Conservation (phyloP, 2,329 filamentous ascomycete species). For the Helotiales sp. region DNA sequence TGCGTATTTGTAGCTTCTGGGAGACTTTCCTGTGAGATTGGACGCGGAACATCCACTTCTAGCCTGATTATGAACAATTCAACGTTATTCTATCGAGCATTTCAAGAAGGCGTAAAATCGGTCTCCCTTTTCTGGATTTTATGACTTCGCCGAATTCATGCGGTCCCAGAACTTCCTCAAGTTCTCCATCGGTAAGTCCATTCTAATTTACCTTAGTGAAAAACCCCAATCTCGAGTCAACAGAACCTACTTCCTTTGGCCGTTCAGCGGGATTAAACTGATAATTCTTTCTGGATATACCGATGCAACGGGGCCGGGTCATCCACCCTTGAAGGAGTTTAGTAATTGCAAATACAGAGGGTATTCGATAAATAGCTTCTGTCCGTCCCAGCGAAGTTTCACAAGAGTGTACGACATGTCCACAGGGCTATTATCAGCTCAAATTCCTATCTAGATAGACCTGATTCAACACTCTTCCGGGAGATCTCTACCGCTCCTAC, state of each 20-base stretch:
- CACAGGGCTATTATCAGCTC: conserved; percentile 26
- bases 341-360: conserved; percentile 5
- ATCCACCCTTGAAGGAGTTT: not conserved
- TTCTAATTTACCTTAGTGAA: conserved; percentile 18
- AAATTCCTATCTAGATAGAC: too few species aligned
- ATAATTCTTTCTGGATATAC: too few species aligned
- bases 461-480: too few species aligned
- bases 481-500: too few species aligned
- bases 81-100: too few species aligned
- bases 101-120: too few species aligned
- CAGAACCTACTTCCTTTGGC: conserved; percentile 16
- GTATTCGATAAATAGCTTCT: conserved; percentile 20
- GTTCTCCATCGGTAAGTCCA: conserved; percentile 21
- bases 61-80: too few species aligned
- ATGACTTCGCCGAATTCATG: conserved; percentile 15
- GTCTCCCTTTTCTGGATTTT: too few species aligned
- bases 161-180: not conserved
- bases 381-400: conserved; percentile 18
- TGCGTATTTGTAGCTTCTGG: too few species aligned
- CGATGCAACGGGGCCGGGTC: too few species aligned
- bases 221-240: not conserved
- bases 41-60: too few species aligned
- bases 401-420: conserved; percentile 13
- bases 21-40: too few species aligned
- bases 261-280: not conserved